Conservation (phyloP, 2,329 filamentous ascomycete species). For the Fusarium albidum region DNA sequence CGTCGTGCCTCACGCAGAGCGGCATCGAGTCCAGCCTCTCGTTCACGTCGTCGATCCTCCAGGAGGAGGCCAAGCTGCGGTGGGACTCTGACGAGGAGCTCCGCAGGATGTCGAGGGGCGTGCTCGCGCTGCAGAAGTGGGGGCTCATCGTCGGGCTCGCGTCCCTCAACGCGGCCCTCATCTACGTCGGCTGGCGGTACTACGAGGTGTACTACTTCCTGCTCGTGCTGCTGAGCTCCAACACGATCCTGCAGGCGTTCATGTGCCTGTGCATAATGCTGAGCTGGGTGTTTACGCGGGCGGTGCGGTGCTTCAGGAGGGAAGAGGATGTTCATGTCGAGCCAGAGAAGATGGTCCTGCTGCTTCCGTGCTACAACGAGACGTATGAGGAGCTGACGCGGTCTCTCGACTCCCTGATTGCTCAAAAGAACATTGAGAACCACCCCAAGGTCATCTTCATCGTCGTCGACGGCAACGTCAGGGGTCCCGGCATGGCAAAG, state of each 20-base stretch:
- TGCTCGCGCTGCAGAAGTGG: constrained; percentile 51
- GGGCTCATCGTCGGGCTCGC: constrained; percentile 47
- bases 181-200: constrained; percentile 48
- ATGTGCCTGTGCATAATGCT: constrained; percentile 52
- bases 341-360: constrained; percentile 54
- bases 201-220: constrained; percentile 54
- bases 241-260: constrained; percentile 52
- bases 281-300: constrained; percentile 42
- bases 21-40: constrained; percentile 45
- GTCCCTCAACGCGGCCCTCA: constrained; percentile 46
- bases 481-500: constrained; percentile 56
- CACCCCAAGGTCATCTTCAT: constrained; percentile 56
- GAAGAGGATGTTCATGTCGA: constrained; percentile 46
- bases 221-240: constrained; percentile 55
- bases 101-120: constrained; percentile 47
- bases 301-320: constrained; percentile 42
- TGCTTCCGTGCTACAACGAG: constrained; percentile 61
- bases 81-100: constrained; percentile 52
- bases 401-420: constrained; percentile 56
- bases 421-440: constrained; percentile 51
- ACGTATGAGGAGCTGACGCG: constrained; percentile 52
- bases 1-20: constrained; percentile 45
- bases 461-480: constrained; percentile 57
- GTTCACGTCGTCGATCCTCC: constrained; percentile 46
- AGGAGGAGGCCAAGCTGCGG: constrained; percentile 50